Percentiles rank a stretch among this genome's conserved stretches.
Conservation (phyloP, 1,284 basidiomycete genomes). For the Peniophora sp. region DNA sequence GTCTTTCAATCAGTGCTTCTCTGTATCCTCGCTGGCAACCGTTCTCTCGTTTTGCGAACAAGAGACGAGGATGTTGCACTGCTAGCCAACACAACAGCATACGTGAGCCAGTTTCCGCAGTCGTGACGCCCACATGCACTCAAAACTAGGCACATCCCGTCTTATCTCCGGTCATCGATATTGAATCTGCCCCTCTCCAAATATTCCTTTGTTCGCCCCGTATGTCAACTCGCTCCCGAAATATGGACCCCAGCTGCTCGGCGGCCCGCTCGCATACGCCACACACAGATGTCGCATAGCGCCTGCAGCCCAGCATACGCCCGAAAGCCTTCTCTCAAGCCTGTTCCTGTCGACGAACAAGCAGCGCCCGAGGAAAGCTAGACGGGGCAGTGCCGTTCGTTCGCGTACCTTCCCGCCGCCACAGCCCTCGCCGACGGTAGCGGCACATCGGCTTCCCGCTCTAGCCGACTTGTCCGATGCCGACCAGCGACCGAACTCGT, state of each 20-base stretch:
- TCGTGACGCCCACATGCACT: neutral
- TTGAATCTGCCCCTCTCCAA: neutral
- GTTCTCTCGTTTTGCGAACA: slow-evolving; percentile 53
- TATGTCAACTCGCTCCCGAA: neutral
- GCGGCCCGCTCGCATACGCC: slow-evolving; percentile 47
- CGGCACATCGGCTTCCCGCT: too few relatives aligned
- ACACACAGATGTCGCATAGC: slow-evolving; percentile 51
- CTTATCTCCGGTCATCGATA: neutral
- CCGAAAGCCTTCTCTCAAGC: slow-evolving; percentile 8
- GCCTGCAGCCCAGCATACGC: slow-evolving; percentile 12
- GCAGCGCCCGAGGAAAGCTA: neutral
- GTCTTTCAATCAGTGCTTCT: slow-evolving; percentile 61
- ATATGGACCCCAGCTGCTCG: slow-evolving; percentile 37
- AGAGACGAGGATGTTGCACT: slow-evolving; percentile 50
- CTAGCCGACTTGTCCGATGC: slow-evolving; percentile 1
- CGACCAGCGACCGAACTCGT: neutral
- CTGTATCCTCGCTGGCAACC: slow-evolving; percentile 47
- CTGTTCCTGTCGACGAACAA: slow-evolving; percentile 11
- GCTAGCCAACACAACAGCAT: slow-evolving; percentile 44
- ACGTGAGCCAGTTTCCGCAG: slow-evolving; percentile 37
- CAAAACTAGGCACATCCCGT: neutral
- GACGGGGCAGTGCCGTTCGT: neutral
- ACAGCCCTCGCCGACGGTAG: slow-evolving; percentile 1
- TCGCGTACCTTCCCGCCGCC: slow-evolving; percentile 1
- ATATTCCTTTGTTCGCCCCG: neutral